These are phyloP conservation scores for Phaeodactylum tricornutum DNA, from an alignment of 108 stramenopile genomes.

Conservation along the genomic window DNA sequence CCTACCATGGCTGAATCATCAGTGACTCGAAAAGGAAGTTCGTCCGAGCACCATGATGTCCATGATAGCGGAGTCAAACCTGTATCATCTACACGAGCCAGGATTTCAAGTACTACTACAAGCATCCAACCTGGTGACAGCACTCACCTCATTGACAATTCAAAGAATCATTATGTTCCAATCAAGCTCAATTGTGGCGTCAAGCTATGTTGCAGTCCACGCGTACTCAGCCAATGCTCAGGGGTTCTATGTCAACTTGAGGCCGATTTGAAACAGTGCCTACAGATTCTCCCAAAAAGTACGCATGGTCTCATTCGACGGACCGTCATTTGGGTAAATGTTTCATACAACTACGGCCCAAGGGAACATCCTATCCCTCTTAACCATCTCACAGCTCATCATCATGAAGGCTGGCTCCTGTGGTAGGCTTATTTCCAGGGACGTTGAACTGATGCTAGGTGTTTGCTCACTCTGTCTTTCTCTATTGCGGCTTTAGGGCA, in stretches of 20 bases:
- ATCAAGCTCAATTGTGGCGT: too few relatives aligned
- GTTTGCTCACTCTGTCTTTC: not conserved
- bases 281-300: conserved; percentile 46
- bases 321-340: conserved; percentile 68
- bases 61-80: too few relatives aligned
- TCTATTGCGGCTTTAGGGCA: conserved; percentile 21
- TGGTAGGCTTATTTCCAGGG: conserved; percentile 16
- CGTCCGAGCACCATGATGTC: too few relatives aligned
- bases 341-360: conserved; percentile 48
- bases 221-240: conserved; percentile 46
- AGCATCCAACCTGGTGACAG: too few relatives aligned
- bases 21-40: too few relatives aligned
- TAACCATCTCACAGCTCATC: conserved; percentile 66
- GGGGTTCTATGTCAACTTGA: conserved; percentile 40
- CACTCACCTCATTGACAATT: too few relatives aligned
- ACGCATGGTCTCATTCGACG: conserved; percentile 44
- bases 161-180: too few relatives aligned
- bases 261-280: conserved; percentile 37
- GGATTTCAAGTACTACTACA: too few relatives aligned
- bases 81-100: too few relatives aligned
- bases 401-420: conserved; percentile 54
- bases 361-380: conserved; percentile 33
- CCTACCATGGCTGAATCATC: too few relatives aligned
- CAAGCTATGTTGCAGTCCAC: too few relatives aligned
- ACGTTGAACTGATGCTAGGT: not conserved